phyloP scores from a whole-genome alignment of 2,329 filamentous ascomycete genomes.

The Trichoderma harzianum region DNA sequence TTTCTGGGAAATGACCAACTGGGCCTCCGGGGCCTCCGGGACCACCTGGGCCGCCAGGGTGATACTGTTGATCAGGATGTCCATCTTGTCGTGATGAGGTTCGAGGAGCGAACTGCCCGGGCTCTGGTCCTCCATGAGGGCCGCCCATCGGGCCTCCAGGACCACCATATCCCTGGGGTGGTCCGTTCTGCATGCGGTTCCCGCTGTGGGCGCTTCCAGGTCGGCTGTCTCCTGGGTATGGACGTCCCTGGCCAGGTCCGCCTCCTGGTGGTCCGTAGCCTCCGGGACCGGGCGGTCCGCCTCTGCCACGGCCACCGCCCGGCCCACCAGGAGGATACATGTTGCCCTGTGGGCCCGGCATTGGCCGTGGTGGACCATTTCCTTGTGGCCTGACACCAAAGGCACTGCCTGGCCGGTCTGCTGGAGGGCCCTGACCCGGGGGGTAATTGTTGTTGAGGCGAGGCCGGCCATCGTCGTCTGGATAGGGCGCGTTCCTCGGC shows the following conservation, averaged over 20 bases:
- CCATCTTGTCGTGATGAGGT: constrained; percentile 26
- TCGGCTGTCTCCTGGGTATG: constrained; percentile 25
- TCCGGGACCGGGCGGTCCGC: constrained; percentile 41
- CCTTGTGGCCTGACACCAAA: constrained; percentile 52
- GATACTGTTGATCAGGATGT: constrained; percentile 29
- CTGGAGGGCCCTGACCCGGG: constrained; percentile 45
- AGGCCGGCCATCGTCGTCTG: constrained; percentile 46
- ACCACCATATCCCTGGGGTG: constrained; percentile 2
- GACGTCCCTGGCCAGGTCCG: constrained; percentile 11
- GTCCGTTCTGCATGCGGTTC: constrained; percentile 8
- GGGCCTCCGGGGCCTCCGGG: constrained; percentile 23
- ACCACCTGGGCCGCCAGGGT: constrained; percentile 28
- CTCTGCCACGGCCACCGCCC: constrained; percentile 42
- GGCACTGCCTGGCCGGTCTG: constrained; percentile 49
- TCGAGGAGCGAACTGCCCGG: constrained; percentile 40
- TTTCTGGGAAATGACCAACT: constrained; percentile 29
- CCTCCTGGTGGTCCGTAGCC: constrained; percentile 36
- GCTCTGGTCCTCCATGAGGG: constrained; percentile 22
- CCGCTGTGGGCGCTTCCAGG: constrained; percentile 30
- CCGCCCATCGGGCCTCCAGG: constrained; percentile 4
- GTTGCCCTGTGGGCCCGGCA: constrained; percentile 45
- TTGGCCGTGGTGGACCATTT: constrained; percentile 27
- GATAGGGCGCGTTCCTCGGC: constrained; percentile 50
- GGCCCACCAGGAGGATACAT: constrained; percentile 38
- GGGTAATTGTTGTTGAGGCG: constrained; percentile 48